Evolutionary conservation across 352 stramenopile genomes (phyloP).

Genomic region (Phytophthora constricta): DNA sequence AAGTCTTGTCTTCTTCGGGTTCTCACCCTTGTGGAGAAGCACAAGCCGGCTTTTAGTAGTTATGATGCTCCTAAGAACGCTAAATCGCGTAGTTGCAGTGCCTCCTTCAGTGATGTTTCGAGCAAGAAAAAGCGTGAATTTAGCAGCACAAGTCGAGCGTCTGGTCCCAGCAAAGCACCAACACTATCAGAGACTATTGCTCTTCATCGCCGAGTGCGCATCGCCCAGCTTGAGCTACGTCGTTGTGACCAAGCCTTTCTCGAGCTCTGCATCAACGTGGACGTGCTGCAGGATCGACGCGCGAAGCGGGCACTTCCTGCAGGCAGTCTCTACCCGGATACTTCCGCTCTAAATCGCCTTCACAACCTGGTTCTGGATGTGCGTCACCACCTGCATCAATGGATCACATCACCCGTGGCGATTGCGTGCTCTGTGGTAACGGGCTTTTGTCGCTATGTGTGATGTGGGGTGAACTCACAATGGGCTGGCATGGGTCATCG

Average conservation of each 20-base stretch:
- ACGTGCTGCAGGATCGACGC: conserved; percentile 39
- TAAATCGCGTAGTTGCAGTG: conserved; percentile 3
- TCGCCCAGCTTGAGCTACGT: conserved; percentile 47
- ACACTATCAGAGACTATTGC: conserved; percentile 51
- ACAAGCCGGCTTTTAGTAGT: conserved; percentile 31
- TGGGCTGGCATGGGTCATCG: conserved; percentile 50
- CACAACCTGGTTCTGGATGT: conserved; percentile 31
- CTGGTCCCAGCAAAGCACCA: conserved; percentile 33
- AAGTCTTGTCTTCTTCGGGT: conserved; percentile 58
- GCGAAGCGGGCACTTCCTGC: conserved; percentile 34
- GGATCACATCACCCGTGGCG: conserved; percentile 39
- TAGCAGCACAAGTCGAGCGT: background rate
- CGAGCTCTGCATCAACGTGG: conserved; percentile 59
- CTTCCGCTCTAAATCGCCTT: conserved; percentile 36
- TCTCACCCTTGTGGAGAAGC: conserved; percentile 35
- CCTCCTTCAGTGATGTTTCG: conserved; percentile 16
- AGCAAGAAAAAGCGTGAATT: conserved; percentile 30
- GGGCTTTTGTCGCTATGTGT: conserved; percentile 53
- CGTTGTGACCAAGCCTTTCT: conserved; percentile 66
- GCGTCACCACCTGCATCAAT: conserved; percentile 29
- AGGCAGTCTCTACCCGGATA: conserved; percentile 48
- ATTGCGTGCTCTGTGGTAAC: conserved; percentile 36
- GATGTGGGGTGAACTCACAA: conserved; percentile 73
- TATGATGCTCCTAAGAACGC: conserved; percentile 1
- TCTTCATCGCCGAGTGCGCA: conserved; percentile 56